Evolutionary conservation across 1,284 basidiomycete genomes (phyloP).

Genomic region (Apiotrichum siamense): DNA sequence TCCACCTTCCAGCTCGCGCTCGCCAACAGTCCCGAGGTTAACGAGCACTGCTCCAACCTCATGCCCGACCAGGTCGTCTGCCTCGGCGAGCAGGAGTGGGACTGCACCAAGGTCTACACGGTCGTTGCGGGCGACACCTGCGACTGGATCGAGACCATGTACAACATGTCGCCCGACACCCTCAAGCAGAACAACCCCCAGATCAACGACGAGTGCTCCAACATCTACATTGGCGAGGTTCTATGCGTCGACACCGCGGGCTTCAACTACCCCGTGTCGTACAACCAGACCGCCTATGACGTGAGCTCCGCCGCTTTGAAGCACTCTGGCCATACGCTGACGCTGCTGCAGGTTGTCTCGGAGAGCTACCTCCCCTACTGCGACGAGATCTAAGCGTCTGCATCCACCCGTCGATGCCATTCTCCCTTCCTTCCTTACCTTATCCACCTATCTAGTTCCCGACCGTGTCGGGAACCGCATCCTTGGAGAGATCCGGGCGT

Average conservation of each 20-base stretch:
- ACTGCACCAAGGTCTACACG: conserved; percentile 47
- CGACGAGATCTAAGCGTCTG: conserved; percentile 7
- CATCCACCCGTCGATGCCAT: not conserved
- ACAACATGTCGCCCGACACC: conserved; percentile 38
- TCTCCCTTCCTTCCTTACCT: not conserved
- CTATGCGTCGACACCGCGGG: conserved; percentile 44
- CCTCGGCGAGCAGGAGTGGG: conserved; percentile 40
- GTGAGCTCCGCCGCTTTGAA: conserved; percentile 10
- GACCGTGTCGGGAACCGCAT: not conserved
- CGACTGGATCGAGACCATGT: conserved; percentile 32
- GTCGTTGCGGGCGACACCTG: conserved; percentile 47
- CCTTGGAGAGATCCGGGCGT: too few relatives aligned
- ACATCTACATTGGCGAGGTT: conserved; percentile 49
- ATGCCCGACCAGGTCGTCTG: conserved; percentile 40
- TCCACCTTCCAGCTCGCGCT: conserved; percentile 49
- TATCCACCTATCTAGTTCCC: not conserved
- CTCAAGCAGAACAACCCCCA: conserved; percentile 48
- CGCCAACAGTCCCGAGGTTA: conserved; percentile 43
- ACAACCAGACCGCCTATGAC: conserved; percentile 37
- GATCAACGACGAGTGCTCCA: conserved; percentile 44
- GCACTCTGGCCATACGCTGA: not conserved
- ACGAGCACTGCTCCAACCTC: conserved; percentile 46
- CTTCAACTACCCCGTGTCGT: conserved; percentile 40
- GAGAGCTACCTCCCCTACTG: conserved; percentile 41
- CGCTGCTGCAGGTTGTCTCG: conserved; percentile 28